Evolutionary conservation across 768 basidiomycete genomes (phyloP), one percentile per base, ranked within the genome.

Genomic region (Dictyophora rubrovolvata): DNA sequence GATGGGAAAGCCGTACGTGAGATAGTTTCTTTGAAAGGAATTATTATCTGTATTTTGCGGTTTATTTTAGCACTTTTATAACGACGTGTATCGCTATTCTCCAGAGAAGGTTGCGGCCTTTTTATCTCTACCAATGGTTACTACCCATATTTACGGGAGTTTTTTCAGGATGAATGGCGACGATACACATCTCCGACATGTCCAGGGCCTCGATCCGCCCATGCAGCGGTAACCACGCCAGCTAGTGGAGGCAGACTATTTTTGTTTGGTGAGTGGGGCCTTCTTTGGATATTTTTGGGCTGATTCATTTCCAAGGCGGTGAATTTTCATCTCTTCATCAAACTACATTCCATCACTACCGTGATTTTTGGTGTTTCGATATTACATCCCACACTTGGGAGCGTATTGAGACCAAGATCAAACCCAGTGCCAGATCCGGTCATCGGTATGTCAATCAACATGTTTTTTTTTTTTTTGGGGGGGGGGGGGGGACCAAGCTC

Each of bases 341-440:
- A 69, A 92, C 82, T 35, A 82, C 81, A 0, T 91, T 93, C 69
- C 88, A 91, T 62, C 90, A 93, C 64, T 94, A 91, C 66, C 81
- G 89, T 49, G 89, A 93, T 66, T 85, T 94, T 66, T 93, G 93
- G 87, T 79, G 79, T 51, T 94, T 94, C 66, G 88, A 91, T 63
- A 81, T 95, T 21, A 65, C 77, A 2, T 85, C 83, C 0, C 87
- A 90, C 61, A 71, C 78, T 0, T 95, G 93, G 93, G 89, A 94
- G 63, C 76, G 89, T 8, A 89, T 93, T 54, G 93, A 94, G 37
- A 92, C 89, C 4, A 93, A 90, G 66, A 69, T 85, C 16, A 77
- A 82, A 22, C 93, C 92, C 0, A 84, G 80, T 42, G 87, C 90
- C 6, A 75, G 92, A 47, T 89, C 86, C 1, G 93, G 93, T 1